These are phyloP conservation scores for Gynochthodes officinalis DNA, from an alignment of 257 asterid species.

Conservation along the genomic window DNA sequence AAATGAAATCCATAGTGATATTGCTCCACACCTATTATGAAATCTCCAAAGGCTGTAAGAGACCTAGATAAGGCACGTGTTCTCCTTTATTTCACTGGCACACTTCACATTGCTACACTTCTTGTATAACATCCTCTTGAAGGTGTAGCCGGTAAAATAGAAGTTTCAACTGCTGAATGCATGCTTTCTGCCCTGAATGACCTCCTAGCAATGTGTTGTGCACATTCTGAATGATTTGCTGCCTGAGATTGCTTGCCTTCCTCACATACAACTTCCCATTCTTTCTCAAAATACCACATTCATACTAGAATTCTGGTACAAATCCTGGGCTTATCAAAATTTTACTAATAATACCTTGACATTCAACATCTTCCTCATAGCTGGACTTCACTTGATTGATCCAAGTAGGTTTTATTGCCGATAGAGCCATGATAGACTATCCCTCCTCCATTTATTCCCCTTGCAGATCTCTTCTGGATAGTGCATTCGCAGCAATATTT, in stretches of 20 bases:
- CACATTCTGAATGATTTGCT: too few relatives aligned
- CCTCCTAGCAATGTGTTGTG: background rate
- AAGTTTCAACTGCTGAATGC: background rate
- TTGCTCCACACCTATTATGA: background rate
- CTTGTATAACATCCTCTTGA: background rate
- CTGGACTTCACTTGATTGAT: background rate
- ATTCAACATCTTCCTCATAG: background rate
- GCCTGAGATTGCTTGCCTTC: background rate
- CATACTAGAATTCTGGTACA: too few relatives aligned
- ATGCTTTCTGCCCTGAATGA: background rate
- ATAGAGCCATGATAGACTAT: too few relatives aligned
- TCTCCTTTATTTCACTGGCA: background rate
- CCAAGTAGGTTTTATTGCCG: background rate
- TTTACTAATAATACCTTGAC: background rate
- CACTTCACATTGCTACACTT: background rate
- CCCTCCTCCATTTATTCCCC: too few relatives aligned
- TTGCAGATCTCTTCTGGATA: too few relatives aligned
- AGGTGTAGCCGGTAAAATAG: background rate
- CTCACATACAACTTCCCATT: background rate
- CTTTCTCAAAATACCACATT: background rate
- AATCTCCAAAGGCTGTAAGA: too few relatives aligned
- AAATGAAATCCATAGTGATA: too few relatives aligned
- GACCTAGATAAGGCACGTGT: background rate
- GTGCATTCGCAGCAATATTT: too few relatives aligned
- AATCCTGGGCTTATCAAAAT: too few relatives aligned